These are phyloP conservation scores for Pseudogymnoascus destructans DNA, from an alignment of 2,329 filamentous ascomycete species.

Conservation along the genomic window DNA sequence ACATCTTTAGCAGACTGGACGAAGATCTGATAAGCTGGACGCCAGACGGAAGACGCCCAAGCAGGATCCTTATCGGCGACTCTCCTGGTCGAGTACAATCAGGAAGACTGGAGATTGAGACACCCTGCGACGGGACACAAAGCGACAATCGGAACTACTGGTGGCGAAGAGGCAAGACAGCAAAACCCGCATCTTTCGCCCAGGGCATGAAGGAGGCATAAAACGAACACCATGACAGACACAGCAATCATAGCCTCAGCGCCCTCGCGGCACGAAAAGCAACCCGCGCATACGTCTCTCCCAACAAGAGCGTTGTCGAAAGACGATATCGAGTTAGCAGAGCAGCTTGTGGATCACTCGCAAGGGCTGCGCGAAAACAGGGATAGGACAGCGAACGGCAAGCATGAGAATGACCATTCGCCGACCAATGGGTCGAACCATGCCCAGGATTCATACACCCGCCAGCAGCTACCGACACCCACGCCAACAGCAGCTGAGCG, in stretches of 20 bases:
- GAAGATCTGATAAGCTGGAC: conserved; percentile 3
- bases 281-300: conserved; percentile 7
- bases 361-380: conserved; percentile 11
- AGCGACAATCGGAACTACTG: not conserved
- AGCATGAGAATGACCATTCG: conserved; percentile 1
- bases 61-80: not conserved
- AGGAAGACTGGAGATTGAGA: not conserved
- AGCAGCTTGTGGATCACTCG: conserved; percentile 19
- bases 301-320: conserved; percentile 18
- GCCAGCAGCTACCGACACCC: not conserved
- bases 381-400: not conserved
- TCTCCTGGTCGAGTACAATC: not conserved
- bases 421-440: not conserved
- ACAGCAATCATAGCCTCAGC: conserved; percentile 5
- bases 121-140: not conserved
- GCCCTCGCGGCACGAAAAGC: not conserved
- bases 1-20: not conserved
- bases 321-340: conserved; percentile 20
- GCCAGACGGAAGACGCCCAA: not conserved
- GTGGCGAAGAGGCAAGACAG: not conserved
- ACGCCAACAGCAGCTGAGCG: not conserved
- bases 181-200: not conserved
- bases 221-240: not conserved
- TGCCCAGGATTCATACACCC: not conserved
- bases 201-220: conserved; percentile 4